phyloP scores from a whole-genome alignment of 345 rosid genomes.

The Hirschfeldia incana region DNA sequence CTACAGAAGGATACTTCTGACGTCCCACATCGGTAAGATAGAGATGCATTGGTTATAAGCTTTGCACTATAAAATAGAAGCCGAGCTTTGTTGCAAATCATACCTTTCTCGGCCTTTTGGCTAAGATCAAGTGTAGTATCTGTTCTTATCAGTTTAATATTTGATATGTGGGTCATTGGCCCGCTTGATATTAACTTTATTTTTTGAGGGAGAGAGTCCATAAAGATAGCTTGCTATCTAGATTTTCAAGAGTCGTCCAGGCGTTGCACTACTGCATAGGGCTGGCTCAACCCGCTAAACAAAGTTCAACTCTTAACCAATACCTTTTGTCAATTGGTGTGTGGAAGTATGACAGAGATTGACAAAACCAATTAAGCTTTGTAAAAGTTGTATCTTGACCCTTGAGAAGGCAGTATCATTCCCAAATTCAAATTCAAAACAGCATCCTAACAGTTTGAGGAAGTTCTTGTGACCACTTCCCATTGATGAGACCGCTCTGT shows the following conservation, averaged over 20 bases:
- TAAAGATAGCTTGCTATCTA: neutral
- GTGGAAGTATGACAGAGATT: too few relatives aligned
- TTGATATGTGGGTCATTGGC: slow-evolving; percentile 46
- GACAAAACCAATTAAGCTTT: too few relatives aligned
- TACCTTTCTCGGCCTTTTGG: slow-evolving; percentile 75
- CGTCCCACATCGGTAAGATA: too few relatives aligned
- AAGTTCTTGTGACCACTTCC: slow-evolving; percentile 33
- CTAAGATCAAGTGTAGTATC: slow-evolving; percentile 69
- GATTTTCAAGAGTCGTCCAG: neutral
- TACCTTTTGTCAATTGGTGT: too few relatives aligned
- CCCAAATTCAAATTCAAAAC: slow-evolving; percentile 28
- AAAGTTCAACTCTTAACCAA: too few relatives aligned
- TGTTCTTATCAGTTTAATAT: slow-evolving; percentile 69
- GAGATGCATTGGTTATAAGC: too few relatives aligned
- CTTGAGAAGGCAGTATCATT: too few relatives aligned
- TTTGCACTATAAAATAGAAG: neutral
- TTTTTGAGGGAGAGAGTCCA: neutral
- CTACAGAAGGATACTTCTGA: neutral
- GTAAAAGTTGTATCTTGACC: too few relatives aligned
- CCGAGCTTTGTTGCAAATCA: slow-evolving; percentile 9
- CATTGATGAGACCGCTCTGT: slow-evolving; percentile 33
- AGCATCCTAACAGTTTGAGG: slow-evolving; percentile 30
- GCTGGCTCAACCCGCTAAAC: neutral
- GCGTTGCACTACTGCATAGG: neutral
- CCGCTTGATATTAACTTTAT: slow-evolving; percentile 37